Base-by-base conservation (phyloP, 148 eudicot genomes). In the Rhododendron mucronatum region DNA sequence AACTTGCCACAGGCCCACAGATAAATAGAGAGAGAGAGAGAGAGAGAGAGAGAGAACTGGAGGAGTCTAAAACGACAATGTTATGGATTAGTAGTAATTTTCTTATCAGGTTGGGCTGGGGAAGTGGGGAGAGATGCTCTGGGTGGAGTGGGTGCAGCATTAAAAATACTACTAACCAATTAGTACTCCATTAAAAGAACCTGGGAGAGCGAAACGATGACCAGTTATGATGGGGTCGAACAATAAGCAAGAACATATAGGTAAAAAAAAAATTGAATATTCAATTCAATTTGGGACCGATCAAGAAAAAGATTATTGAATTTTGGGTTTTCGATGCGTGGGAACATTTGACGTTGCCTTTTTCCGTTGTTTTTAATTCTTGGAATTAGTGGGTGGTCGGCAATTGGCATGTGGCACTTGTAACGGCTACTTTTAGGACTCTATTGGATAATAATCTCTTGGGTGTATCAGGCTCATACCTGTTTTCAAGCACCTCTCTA, bases 351-450 rank as follows among this genome's bases (percentile, higher is more conserved):
- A 26, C 67, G 55, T 23, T 13, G 1, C 41, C 7, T 0, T 48
- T 41, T 41, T 78, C 41, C 78, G 20, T 16, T 7, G 7, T 35
- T 59, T 61, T 79, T 61, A 79, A n/a, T 78, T 44, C 41, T 85
- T 33, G 35, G 30, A 55, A 26, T 61, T 61, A 0, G 39, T 3
- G 41, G 51, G 14, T 8, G 55, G 53, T 85, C 85, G 85, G 85
- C 78, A n/a, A 16, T 7, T 23, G 33, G 18, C 28, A 51, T 74
- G 28, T 12, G 16, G 16, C 15, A 15, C 39, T 76, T 53, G 61
- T 80, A 85, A 85, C 87, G 87, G 87, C 87, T 85, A 85, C 78
- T 85, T 63, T 20, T 61, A 15, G 44, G 21, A 75, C 20, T 30
- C 74, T 10, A 0, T 3, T 67, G 9, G 74, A 67, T 35, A 67